phyloP scores from a whole-genome alignment of 164 flowering plant genomes.

The Nymphaea thermarum region DNA sequence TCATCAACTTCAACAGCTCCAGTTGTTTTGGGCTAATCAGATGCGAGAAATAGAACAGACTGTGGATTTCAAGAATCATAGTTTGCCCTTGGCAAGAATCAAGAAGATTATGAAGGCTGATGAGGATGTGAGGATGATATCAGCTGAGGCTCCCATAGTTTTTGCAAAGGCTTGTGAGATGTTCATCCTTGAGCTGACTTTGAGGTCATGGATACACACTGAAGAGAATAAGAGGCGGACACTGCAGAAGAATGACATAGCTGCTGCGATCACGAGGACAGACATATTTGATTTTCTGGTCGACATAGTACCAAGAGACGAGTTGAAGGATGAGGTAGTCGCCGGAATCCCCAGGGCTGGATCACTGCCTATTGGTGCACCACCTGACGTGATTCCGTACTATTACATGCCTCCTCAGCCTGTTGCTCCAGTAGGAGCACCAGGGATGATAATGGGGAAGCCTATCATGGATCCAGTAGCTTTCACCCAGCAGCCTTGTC shows the following conservation, averaged over 20 bases:
- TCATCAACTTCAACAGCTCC: slow-evolving; percentile 58
- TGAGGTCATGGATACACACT: slow-evolving; percentile 70
- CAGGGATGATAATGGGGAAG: background rate
- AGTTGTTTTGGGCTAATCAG: slow-evolving; percentile 50
- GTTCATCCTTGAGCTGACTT: slow-evolving; percentile 67
- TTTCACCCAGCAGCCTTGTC: background rate
- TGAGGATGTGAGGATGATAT: slow-evolving; percentile 77
- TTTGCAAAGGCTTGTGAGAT: slow-evolving; percentile 84
- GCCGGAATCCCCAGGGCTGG: slow-evolving; percentile 31
- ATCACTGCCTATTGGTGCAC: slow-evolving; percentile 29
- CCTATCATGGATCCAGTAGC: background rate
- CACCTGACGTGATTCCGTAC: slow-evolving; percentile 9
- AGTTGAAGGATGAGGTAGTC: slow-evolving; percentile 46
- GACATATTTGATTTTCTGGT: slow-evolving; percentile 76
- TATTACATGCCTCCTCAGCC: background rate
- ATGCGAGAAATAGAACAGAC: slow-evolving; percentile 55
- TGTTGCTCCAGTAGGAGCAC: background rate
- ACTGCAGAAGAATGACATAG: slow-evolving; percentile 76
- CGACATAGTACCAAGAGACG: slow-evolving; percentile 76
- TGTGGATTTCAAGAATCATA: slow-evolving; percentile 64
- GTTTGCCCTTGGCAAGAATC: slow-evolving; percentile 69
- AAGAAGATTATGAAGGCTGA: slow-evolving; percentile 86
- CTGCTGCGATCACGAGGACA: slow-evolving; percentile 69
- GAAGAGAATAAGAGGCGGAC: slow-evolving; percentile 77
- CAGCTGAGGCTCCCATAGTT: slow-evolving; percentile 76